Evolutionary conservation across 192 early-diverging fungal genomes (phyloP).

Genomic region (Rhizophlyctis rosea): DNA sequence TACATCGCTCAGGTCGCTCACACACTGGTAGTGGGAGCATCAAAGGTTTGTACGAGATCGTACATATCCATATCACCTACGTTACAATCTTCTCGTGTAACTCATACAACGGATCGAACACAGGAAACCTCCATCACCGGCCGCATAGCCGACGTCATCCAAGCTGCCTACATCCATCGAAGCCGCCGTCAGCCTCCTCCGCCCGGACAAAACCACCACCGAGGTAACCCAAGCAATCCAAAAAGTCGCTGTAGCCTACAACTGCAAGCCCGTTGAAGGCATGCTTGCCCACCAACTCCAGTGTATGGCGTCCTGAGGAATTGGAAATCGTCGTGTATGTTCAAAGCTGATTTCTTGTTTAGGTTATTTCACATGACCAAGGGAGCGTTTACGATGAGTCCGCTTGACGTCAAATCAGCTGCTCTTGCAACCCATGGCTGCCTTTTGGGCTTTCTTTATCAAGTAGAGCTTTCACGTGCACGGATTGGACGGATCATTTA

Average conservation of each 20-base stretch:
- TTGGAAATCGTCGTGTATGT: too few species aligned
- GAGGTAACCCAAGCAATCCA: constrained; percentile 77
- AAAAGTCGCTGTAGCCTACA: constrained; percentile 77
- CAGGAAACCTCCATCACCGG: constrained; percentile 65
- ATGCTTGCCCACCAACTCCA: too few species aligned
- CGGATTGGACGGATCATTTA: too few species aligned
- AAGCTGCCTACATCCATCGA: constrained; percentile 84
- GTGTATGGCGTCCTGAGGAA: too few species aligned
- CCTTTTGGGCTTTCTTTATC: too few species aligned
- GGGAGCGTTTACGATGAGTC: too few species aligned
- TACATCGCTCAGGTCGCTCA: constrained; percentile 82
- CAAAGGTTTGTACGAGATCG: constrained; percentile 35
- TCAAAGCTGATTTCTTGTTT: too few species aligned
- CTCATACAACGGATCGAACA: too few species aligned
- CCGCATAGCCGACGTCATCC: constrained; percentile 79
- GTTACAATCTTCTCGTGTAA: not conserved
- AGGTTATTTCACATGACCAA: too few species aligned
- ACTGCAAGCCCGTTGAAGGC: constrained; percentile 86
- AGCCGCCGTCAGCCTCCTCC: constrained; percentile 80
- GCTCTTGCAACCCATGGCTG: too few species aligned
- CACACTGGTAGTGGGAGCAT: constrained; percentile 85
- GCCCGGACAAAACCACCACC: constrained; percentile 71
- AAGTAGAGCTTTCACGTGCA: too few species aligned
- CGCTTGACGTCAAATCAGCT: too few species aligned
- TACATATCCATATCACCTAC: not conserved